Evolutionary conservation across 2,329 filamentous ascomycete species (phyloP), one percentile per base, ranked within the genome.

Genomic region (Biscogniauxia mediterranea): DNA sequence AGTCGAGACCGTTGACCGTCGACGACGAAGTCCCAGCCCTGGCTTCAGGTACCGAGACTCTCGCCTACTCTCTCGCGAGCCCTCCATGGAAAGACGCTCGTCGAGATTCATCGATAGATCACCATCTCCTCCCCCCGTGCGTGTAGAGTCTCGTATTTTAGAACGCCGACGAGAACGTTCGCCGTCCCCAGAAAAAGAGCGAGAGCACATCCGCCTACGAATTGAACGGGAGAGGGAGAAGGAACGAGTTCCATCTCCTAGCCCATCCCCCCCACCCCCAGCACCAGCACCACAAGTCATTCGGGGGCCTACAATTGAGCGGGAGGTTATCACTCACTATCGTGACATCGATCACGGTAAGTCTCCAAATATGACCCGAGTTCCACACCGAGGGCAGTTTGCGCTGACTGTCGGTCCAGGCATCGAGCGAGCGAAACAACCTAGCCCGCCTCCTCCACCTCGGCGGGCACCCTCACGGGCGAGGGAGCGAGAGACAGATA

Each of bases 311-410:
- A 90, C 89, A 0, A 92, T 96, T 68, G 91, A 94, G 76, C 87
- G 94, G 71, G 91, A 97, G 73, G 88, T 96, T 61, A 93, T 96
- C 66, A 96, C 92, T 0, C 91, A 95, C 76, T 94, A 95, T 73
- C 85, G 89, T 61, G 90, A 94, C 71, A 89, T 96, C 68, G 91
- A 96, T 71, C 92, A 96, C 77, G 93, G 91, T 92, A 80, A 73
- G 86, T 75, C 61, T 49, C 56, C 57, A 21, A 59, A 20, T 15
- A 23, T 52, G 19, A 9, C 25, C 20, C 52, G 15, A 38, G 52
- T 13, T 19, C 53, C 59, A 52, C 54, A 54, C 20, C n/a, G 13
- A 62, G 28, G 59, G 3, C 20, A 56, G 11, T n/a, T 23, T 38
- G n/a, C 13, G 26, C 65, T 71, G 66, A 72, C 46, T 51, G 52